A percentile compares a stretch with the other conserved stretches of the same genome.
Evolutionary conservation across 2,329 filamentous ascomycete genomes (phyloP).

Genomic region (Apiospora hydei): DNA sequence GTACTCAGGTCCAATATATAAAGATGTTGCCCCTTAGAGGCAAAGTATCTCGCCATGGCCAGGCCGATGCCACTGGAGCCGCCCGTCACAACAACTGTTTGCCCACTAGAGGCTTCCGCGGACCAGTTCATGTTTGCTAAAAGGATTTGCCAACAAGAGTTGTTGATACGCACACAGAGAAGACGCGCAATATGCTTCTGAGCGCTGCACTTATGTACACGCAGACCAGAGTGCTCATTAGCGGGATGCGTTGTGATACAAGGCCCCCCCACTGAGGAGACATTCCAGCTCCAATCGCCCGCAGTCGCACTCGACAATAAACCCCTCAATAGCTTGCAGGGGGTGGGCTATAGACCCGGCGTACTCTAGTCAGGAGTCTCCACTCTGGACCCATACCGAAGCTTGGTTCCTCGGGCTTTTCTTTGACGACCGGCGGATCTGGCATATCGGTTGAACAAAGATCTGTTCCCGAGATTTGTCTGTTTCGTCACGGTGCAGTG

Average conservation of each 20-base stretch:
- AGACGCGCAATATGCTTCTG: not conserved
- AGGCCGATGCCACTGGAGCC: conserved; percentile 47
- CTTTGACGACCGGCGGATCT: not conserved
- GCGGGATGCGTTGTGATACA: not conserved
- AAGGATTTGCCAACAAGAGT: no score
- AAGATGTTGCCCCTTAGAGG: conserved; percentile 41
- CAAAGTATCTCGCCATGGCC: conserved; percentile 45
- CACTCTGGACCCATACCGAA: not conserved
- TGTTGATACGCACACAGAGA: not conserved
- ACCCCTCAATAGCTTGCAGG: not conserved
- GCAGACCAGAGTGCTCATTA: not conserved
- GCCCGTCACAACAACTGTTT: conserved; percentile 40
- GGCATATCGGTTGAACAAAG: not conserved
- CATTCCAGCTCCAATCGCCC: not conserved
- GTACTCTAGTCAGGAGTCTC: not conserved
- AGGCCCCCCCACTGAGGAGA: not conserved
- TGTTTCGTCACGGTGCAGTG: not conserved
- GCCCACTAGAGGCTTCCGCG: not conserved
- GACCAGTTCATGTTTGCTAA: not conserved
- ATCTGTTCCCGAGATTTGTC: not conserved
- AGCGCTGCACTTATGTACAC: not conserved
- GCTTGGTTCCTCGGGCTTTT: not conserved
- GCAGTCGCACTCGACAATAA: not conserved
- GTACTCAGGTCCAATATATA: conserved; percentile 45
- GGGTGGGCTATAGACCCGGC: conserved; percentile 1